These are phyloP conservation scores for Erysimum cheiri DNA, from an alignment of 441 rosid species.

Conservation along the genomic window DNA sequence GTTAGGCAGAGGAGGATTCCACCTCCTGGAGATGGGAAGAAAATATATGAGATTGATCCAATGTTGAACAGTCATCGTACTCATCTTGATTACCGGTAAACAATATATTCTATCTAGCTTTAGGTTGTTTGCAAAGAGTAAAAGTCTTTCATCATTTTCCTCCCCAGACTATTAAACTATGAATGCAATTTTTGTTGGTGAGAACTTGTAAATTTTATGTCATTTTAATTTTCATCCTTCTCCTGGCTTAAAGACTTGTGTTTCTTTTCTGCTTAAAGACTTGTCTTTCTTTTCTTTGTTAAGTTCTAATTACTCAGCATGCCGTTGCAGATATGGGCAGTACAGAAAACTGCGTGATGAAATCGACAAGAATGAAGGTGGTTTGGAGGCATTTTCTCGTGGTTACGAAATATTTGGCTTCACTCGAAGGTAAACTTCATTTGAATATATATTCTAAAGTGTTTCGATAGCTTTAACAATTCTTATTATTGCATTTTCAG, in stretches of 20 bases:
- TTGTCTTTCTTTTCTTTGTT: too few relatives aligned
- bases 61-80: conserved; percentile 55
- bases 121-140: conserved; percentile 23
- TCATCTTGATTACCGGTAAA: conserved; percentile 92
- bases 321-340: conserved; percentile 59
- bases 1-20: conserved; percentile 53
- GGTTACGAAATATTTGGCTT: conserved; percentile 96
- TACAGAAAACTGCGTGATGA: conserved; percentile 77
- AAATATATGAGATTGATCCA: conserved; percentile 90
- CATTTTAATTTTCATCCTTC: conserved; percentile 6
- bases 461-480: neutral
- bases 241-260: neutral
- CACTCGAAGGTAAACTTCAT: conserved; percentile 61
- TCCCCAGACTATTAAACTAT: neutral
- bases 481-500: conserved; percentile 13
- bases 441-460: neutral
- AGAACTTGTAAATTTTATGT: neutral
- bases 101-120: neutral
- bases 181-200: neutral
- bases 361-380: conserved; percentile 87
- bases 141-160: conserved; percentile 18
- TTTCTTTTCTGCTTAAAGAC: neutral
- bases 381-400: conserved; percentile 90
- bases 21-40: conserved; percentile 81
- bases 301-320: conserved; percentile 21